Conservation (phyloP, 768 basidiomycete species). For the Heimioporus sp. region DNA sequence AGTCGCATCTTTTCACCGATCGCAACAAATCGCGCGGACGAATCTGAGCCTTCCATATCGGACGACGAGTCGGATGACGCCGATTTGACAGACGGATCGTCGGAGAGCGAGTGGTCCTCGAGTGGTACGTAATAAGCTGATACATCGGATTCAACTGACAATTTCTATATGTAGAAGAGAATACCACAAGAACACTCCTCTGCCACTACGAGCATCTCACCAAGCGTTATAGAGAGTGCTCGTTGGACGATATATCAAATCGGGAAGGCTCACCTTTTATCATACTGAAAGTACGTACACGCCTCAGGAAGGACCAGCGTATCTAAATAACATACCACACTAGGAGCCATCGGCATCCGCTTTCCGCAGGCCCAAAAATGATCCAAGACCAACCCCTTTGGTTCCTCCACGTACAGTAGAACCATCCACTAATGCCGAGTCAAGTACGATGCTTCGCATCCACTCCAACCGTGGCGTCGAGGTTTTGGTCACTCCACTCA, state of each 20-base stretch:
- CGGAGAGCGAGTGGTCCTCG: constrained; percentile 40
- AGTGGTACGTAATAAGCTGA: constrained; percentile 24
- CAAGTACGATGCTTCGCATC: constrained; percentile 34
- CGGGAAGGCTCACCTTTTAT: constrained; percentile 52
- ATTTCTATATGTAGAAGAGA: constrained; percentile 13
- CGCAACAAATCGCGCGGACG: constrained; percentile 21
- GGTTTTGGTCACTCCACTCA: constrained; percentile 55
- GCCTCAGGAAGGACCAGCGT: not conserved
- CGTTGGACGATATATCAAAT: constrained; percentile 32
- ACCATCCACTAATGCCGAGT: not conserved
- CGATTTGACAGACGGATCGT: constrained; percentile 55
- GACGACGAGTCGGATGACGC: constrained; percentile 82
- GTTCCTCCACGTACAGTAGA: constrained; percentile 4
- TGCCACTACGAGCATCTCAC: constrained; percentile 48
- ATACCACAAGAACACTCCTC: constrained; percentile 27
- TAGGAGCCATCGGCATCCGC: constrained; percentile 12
- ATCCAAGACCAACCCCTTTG: not conserved
- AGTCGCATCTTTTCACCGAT: constrained; percentile 48
- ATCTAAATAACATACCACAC: not conserved
- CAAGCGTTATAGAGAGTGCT: constrained; percentile 44
- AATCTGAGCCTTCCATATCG: constrained; percentile 51
- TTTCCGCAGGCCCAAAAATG: constrained; percentile 5
- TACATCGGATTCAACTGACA: constrained; percentile 10
- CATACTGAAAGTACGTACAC: constrained; percentile 39
- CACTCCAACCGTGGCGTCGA: constrained; percentile 36